phyloP scores from a whole-genome alignment of 2,329 filamentous ascomycete species.

The Fusarium goolgardi region DNA sequence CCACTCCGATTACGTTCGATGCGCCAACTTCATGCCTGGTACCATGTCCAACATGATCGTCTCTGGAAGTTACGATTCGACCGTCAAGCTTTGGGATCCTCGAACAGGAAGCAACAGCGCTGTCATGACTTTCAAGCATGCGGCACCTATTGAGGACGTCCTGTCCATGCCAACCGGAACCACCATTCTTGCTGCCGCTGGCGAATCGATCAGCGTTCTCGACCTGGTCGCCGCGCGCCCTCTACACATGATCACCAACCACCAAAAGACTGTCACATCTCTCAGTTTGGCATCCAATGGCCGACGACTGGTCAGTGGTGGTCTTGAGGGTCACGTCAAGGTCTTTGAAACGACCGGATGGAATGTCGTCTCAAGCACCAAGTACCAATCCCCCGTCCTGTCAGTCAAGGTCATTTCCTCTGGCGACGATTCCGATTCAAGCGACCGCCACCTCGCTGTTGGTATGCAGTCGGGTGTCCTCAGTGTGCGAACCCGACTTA shows the following conservation, averaged over 20 bases:
- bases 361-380: conserved; percentile 95
- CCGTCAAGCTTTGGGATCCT: conserved; percentile 93
- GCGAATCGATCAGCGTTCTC: conserved; percentile 88
- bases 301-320: conserved; percentile 84
- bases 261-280: conserved; percentile 97
- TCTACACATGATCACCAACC: conserved; percentile 86
- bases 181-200: conserved; percentile 84
- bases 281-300: conserved; percentile 85
- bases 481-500: conserved; percentile 88
- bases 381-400: conserved; percentile 92
- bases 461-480: conserved; percentile 96
- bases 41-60: conserved; percentile 79
- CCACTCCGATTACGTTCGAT: conserved; percentile 92
- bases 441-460: conserved; percentile 93
- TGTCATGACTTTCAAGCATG: conserved; percentile 95
- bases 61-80: conserved; percentile 94
- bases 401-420: conserved; percentile 77
- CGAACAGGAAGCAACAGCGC: conserved; percentile 72
- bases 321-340: conserved; percentile 95
- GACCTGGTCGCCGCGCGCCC: conserved; percentile 93
- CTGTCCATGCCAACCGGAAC: conserved; percentile 88
- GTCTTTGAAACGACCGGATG: conserved; percentile 93
- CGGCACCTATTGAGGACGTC: conserved; percentile 89
- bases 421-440: conserved; percentile 58
- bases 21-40: conserved; percentile 85